These are phyloP conservation scores for Polyporus arcularius DNA, from an alignment of 768 basidiomycete species.

Conservation along the genomic window DNA sequence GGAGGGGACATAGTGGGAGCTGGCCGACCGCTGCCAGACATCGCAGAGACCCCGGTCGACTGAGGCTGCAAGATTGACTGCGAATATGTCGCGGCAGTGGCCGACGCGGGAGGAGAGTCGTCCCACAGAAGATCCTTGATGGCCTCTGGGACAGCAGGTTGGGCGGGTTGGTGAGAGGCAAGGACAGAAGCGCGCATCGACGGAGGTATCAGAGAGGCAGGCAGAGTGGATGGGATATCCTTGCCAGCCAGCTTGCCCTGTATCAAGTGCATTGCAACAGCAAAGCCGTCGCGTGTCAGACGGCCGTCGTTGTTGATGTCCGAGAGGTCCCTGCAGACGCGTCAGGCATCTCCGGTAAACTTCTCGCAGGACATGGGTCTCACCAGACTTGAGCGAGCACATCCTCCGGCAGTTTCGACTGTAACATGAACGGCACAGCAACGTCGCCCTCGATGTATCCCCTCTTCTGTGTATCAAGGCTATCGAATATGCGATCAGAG, in stretches of 20 bases:
- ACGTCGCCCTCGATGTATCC: constrained; percentile 92
- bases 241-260: constrained; percentile 80
- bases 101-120: constrained; percentile 35
- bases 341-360: not conserved
- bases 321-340: constrained; percentile 76
- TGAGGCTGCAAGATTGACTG: constrained; percentile 34
- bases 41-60: constrained; percentile 24
- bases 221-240: constrained; percentile 72
- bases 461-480: constrained; percentile 70
- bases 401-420: constrained; percentile 81
- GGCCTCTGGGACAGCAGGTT: constrained; percentile 37
- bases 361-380: constrained; percentile 28
- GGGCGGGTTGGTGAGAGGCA: constrained; percentile 40
- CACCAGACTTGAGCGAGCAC: constrained; percentile 92
- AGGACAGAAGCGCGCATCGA: constrained; percentile 57
- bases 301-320: constrained; percentile 88
- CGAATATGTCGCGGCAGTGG: constrained; percentile 44
- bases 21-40: constrained; percentile 6
- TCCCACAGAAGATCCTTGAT: constrained; percentile 51
- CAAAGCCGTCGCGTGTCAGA: constrained; percentile 89
- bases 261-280: constrained; percentile 93
- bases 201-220: constrained; percentile 78
- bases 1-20: constrained; percentile 19
- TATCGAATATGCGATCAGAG: constrained; percentile 78
- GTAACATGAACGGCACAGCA: constrained; percentile 94